A percentile compares a stretch with the other conserved stretches of the same genome.
phyloP scores from a whole-genome alignment of 352 stramenopile genomes.

The Pythium coloratum region DNA sequence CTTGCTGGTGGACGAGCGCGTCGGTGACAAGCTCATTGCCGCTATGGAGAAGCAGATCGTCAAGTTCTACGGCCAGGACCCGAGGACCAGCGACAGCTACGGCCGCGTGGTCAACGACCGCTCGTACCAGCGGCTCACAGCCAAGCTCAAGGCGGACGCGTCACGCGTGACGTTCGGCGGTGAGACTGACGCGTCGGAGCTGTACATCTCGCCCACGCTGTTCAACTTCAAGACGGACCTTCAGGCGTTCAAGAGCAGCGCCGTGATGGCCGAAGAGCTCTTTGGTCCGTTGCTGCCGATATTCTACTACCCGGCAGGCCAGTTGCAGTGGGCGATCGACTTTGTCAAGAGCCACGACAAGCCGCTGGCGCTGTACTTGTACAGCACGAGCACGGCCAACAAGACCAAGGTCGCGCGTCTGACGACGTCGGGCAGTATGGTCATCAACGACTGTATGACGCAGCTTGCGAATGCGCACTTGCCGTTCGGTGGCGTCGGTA shows the following conservation, averaged over 20 bases:
- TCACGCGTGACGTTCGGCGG: conserved; percentile 61
- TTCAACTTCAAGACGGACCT: conserved; percentile 79
- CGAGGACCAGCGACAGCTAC: conserved; percentile 45
- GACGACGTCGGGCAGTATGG: conserved; percentile 33
- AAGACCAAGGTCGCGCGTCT: conserved; percentile 23
- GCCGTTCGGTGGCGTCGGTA: conserved; percentile 40
- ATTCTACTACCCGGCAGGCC: conserved; percentile 57
- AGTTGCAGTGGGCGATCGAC: conserved; percentile 30
- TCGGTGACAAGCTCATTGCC: conserved; percentile 62
- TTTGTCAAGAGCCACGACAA: conserved; percentile 31
- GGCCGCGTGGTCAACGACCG: conserved; percentile 75
- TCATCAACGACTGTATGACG: conserved; percentile 36
- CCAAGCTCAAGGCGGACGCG: conserved; percentile 32
- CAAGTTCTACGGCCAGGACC: conserved; percentile 56
- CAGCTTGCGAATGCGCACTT: conserved; percentile 32
- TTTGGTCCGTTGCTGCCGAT: conserved; percentile 96
- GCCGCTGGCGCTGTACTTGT: conserved; percentile 36
- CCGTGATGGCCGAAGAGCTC: conserved; percentile 91
- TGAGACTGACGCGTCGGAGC: conserved; percentile 62
- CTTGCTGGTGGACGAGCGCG: conserved; percentile 84
- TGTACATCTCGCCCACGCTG: conserved; percentile 86
- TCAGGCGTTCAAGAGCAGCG: conserved; percentile 42
- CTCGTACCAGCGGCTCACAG: conserved; percentile 50
- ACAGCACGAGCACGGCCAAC: conserved; percentile 20
- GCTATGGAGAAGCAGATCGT: conserved; percentile 36